These are phyloP conservation scores for Nitzschia sp. DNA, from an alignment of 108 stramenopile species.

Conservation along the genomic window DNA sequence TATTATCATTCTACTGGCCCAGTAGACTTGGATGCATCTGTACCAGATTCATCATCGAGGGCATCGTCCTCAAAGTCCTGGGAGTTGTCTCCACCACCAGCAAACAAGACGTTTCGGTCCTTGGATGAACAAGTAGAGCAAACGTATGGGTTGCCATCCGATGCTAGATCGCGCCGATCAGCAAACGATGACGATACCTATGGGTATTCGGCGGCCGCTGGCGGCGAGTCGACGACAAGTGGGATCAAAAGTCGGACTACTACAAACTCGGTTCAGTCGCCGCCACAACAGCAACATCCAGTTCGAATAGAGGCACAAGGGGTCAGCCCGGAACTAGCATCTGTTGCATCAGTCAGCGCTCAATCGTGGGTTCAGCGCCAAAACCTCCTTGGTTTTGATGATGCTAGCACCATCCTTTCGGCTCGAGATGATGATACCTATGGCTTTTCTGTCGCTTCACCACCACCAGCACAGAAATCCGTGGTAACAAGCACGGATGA, in stretches of 20 bases:
- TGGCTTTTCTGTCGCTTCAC: not conserved
- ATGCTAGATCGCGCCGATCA: no score
- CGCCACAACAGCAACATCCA: no score
- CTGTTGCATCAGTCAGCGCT: no score
- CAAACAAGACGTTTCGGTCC: not conserved
- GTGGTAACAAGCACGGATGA: not conserved
- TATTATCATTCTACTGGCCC: no score
- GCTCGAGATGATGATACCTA: conserved; percentile 17
- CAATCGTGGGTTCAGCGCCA: no score
- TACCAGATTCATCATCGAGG: conserved; percentile 2
- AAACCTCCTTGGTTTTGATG: no score
- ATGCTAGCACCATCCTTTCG: not conserved
- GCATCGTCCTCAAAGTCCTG: conserved; percentile 10
- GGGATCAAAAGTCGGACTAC: no score
- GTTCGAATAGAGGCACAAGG: no score
- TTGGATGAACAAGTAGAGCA: not conserved
- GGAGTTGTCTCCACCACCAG: not conserved
- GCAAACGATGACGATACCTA: conserved; percentile 1
- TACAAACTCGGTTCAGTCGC: no score
- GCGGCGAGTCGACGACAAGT: no score
- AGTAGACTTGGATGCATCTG: conserved; percentile 35
- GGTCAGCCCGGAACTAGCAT: no score
- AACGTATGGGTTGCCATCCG: not conserved
- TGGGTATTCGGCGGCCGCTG: not conserved
- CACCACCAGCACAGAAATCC: not conserved